Percentiles rank a stretch among this genome's conserved stretches.
Conservation (phyloP, 306 rosid species). For the Hylodesmum podocarpum region DNA sequence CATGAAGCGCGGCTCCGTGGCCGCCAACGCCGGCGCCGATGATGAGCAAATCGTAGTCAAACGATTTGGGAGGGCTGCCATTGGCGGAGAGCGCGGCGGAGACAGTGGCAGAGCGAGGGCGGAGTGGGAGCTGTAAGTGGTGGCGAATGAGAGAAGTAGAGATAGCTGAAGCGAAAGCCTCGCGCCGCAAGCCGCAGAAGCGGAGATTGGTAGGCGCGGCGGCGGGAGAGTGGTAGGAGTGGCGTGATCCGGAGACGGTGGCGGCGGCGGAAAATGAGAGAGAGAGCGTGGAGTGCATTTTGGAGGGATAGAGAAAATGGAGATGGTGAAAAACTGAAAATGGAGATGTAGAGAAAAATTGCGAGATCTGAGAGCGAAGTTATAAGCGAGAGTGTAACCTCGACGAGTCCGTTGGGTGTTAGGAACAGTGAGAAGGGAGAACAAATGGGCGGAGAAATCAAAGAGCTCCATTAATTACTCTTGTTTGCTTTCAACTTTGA, state of each 20-base stretch:
- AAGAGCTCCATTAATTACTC: slow-evolving; percentile 63
- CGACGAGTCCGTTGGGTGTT: slow-evolving; percentile 65
- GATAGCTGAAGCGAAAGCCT: slow-evolving; percentile 53
- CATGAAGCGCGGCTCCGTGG: slow-evolving; percentile 97
- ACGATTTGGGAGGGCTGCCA: slow-evolving; percentile 70
- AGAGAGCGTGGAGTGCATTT: slow-evolving; percentile 85
- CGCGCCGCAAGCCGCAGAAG: slow-evolving; percentile 79
- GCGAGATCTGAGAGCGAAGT: slow-evolving; percentile 11
- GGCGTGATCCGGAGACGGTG: slow-evolving; percentile 52
- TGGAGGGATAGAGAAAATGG: slow-evolving; percentile 21
- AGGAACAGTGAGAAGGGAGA: background rate
- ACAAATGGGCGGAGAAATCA: slow-evolving; percentile 63
- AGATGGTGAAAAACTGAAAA: slow-evolving; percentile 1
- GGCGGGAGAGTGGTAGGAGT: slow-evolving; percentile 11
- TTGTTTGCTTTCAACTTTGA: background rate
- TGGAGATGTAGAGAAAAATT: background rate
- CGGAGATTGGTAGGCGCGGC: slow-evolving; percentile 59
- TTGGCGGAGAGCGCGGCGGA: slow-evolving; percentile 60
- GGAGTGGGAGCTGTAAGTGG: slow-evolving; percentile 27
- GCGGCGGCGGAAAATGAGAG: slow-evolving; percentile 56
- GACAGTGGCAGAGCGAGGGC: slow-evolving; percentile 24
- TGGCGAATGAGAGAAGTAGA: slow-evolving; percentile 42
- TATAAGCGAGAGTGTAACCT: slow-evolving; percentile 30
- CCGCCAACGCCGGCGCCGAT: slow-evolving; percentile 99
- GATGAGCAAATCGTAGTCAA: slow-evolving; percentile 86